Evolutionary conservation across 192 early-diverging fungal species (phyloP).

Genomic region (Cladochytrium replicatum): DNA sequence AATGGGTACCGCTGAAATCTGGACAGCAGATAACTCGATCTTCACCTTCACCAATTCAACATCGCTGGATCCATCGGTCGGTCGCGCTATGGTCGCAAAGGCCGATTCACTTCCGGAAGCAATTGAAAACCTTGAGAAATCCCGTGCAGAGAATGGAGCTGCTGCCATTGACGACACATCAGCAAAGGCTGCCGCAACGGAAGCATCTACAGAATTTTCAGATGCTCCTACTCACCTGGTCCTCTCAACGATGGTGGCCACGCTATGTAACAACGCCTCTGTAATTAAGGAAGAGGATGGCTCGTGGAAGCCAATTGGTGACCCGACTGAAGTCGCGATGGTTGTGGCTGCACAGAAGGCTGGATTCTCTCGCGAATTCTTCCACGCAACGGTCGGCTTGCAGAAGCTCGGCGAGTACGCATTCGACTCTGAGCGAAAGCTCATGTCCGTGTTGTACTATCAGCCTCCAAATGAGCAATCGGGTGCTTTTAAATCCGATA

Average conservation of each 20-base stretch:
- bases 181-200: conserved; percentile 4
- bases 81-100: conserved; percentile 10
- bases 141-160: no score
- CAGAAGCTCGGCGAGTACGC: conserved; percentile 70
- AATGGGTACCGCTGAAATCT: conserved; percentile 83
- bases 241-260: conserved; percentile 58
- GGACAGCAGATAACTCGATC: conserved; percentile 63
- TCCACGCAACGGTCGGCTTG: conserved; percentile 48
- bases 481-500: conserved; percentile 12
- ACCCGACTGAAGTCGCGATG: conserved; percentile 94
- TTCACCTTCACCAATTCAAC: conserved; percentile 58
- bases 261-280: conserved; percentile 80
- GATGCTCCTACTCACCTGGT: conserved; percentile 43
- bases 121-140: conserved; percentile 4
- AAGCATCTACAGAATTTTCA: conserved; percentile 27
- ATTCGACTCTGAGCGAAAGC: conserved; percentile 91
- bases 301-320: conserved; percentile 69
- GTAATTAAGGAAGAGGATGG: conserved; percentile 48
- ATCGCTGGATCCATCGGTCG: conserved; percentile 26
- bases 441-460: conserved; percentile 80
- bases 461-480: no score
- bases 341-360: conserved; percentile 76
- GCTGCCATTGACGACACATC: no score
- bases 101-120: conserved; percentile 10
- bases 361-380: conserved; percentile 53